Conservation (phyloP, 805 yeast genomes). For the Suhomyces tanzawaensis region DNA sequence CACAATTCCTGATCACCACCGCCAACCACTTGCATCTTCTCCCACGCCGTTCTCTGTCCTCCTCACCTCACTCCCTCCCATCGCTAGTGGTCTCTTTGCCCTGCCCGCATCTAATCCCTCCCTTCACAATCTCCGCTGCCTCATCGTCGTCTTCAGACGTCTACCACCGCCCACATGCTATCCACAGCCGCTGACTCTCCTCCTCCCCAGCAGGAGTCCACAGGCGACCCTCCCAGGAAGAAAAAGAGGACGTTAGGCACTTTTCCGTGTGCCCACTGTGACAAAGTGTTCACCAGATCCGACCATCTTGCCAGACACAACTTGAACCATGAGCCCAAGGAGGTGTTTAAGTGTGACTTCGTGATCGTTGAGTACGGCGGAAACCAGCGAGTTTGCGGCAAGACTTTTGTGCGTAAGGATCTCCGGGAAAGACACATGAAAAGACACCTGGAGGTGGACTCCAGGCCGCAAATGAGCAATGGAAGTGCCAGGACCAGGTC, state of each 20-base stretch:
- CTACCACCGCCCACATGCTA: no score
- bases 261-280: constrained; percentile 42
- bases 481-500: background rate
- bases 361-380: constrained; percentile 40
- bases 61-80: no score
- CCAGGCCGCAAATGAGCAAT: background rate
- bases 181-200: no score
- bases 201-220: background rate
- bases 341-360: constrained; percentile 56
- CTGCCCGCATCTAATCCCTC: no score
- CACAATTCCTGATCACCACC: no score
- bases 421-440: constrained; percentile 41
- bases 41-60: no score
- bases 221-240: constrained; percentile 11
- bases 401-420: constrained; percentile 64
- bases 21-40: no score
- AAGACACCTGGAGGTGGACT: constrained; percentile 23
- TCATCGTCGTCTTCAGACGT: no score
- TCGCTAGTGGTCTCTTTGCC: no score
- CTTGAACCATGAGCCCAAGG: constrained; percentile 54
- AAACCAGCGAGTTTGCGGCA: constrained; percentile 46
- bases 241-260: constrained; percentile 30
- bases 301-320: constrained; percentile 67
- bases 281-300: constrained; percentile 55
- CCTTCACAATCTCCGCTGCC: no score